Base-by-base conservation (phyloP, 2,329 filamentous ascomycete genomes). In the Parastagonospora avenae region DNA sequence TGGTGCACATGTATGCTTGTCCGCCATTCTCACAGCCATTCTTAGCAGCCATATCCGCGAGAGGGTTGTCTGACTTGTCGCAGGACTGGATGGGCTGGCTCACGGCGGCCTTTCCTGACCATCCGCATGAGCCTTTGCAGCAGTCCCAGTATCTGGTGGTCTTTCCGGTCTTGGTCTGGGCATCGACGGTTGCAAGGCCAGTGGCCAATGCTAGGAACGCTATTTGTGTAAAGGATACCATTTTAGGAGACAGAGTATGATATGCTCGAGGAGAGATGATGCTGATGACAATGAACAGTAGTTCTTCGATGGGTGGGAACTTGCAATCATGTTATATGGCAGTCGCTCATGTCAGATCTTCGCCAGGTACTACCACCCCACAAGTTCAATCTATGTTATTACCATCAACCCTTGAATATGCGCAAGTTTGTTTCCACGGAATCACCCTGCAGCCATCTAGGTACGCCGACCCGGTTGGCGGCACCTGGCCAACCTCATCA, bases 71-170 rank as follows among this genome's bases (percentile, higher is more conserved):
- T 50, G 76, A 74, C 60, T 76, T 79, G 71, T 82, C 77, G 71
- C 85, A 87, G 41, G 80, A 82, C 33, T 72, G 70, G 47, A 85
- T 80, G 14, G 83, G 80, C 46, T 72, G 63, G 60, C 72, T 77
- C 67, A 85, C 79, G 32, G 76, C 59, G 2, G 82, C 83, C 65
- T 88, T 88, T 50, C 74, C 79, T 7, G 77, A 62, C 85, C 85
- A 80, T 8, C 81, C 79, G 69, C 86, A 89, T 12, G 83, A 86
- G 27, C 85, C 81, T 76, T 90, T 90, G 76, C 86, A 89, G 77
- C 87, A 89, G 70, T 89, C 86, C 72, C 71, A 74, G 56, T 74
- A 74, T 15, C 72, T 62, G 15, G 71, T 73, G 5, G 71, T 73
- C 52, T 60, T 63, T 49, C 68, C 71, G 8, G 61, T 63, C n/a